These are phyloP conservation scores for Mercurialis annua DNA, from an alignment of 345 rosid genomes.

Conservation along the genomic window DNA sequence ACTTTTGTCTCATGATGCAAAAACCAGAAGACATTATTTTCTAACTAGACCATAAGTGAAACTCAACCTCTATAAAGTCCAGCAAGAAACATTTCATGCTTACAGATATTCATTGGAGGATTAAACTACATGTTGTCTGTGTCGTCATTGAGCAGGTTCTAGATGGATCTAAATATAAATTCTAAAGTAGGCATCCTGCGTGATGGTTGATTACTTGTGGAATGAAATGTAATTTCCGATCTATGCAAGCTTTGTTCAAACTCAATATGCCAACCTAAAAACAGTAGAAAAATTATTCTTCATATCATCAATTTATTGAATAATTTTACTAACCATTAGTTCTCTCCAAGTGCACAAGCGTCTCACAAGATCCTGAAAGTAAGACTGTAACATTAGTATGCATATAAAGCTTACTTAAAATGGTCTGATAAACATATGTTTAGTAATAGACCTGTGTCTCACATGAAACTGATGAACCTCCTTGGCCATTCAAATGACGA, in stretches of 20 bases:
- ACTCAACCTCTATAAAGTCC: background rate
- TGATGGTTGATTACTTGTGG: background rate
- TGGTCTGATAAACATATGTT: conserved; percentile 3
- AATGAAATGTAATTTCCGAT: background rate
- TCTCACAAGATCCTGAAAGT: conserved; percentile 69
- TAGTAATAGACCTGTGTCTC: conserved; percentile 51
- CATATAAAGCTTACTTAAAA: background rate
- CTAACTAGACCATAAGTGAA: background rate
- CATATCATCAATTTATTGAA: conserved; percentile 8
- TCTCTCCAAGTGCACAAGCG: conserved; percentile 92
- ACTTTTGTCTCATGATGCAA: background rate
- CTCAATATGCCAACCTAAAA: background rate
- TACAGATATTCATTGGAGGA: background rate
- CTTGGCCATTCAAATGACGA: conserved; percentile 60
- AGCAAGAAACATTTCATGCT: background rate
- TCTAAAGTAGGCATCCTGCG: background rate
- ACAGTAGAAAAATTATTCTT: background rate
- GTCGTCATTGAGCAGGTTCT: background rate
- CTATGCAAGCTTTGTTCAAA: background rate
- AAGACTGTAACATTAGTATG: conserved; percentile 10
- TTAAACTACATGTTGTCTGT: background rate
- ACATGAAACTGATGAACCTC: conserved; percentile 38
- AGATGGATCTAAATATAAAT: background rate
- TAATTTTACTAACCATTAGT: conserved; percentile 61
- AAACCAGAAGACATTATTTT: background rate